Evolutionary conservation across 768 basidiomycete genomes (phyloP), one percentile per base, ranked within the genome.

Genomic region (Gloeopeniophorella convolvens): DNA sequence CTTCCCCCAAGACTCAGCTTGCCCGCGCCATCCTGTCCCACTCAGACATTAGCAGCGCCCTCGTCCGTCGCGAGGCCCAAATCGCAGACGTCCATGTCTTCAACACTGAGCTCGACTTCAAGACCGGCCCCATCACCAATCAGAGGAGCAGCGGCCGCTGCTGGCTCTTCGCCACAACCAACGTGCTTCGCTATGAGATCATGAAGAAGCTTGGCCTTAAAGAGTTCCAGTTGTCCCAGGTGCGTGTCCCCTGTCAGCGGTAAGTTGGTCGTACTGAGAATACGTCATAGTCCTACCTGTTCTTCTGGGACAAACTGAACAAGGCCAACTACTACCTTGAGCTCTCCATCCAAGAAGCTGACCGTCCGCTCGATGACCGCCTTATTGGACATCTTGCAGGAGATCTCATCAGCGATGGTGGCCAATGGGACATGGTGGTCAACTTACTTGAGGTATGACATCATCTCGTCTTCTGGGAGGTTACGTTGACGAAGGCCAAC

Each of bases 241-340:
- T 80, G 36, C 21, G 72, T 61, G 18, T 27, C 12, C 5, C 18
- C 2, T 12, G 12, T 37, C n/a, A 10, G 18, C 3, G n/a, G 15
- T 30, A 11, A 26, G 31, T 20, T 11, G 4, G 5, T 8, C 15
- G 28, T 33, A 20, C 28, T 42, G 11, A 21, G 3, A 18, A 33
- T 12, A 28, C 44, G 53, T 9, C 31, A 35, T 59, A 89, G 85
- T 80, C 82, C 2, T 95, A 95, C 66, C 75, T 94, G 24, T 94
- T 93, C 76, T 94, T 97, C 77, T 95, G 85, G 76, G 94, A 98
- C 69, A 93, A 94, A 68, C 79, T 97, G 42, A 91, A 94, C 74
- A 90, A 96, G 69, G 71, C 83, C 40, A 93, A 94, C 70, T 93
- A 89, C 69, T 95, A 86, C 67, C 83, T 96, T 15, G 94, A 96